These are phyloP conservation scores for Ogataea glucozyma DNA, from an alignment of 805 yeast species.

Conservation along the genomic window DNA sequence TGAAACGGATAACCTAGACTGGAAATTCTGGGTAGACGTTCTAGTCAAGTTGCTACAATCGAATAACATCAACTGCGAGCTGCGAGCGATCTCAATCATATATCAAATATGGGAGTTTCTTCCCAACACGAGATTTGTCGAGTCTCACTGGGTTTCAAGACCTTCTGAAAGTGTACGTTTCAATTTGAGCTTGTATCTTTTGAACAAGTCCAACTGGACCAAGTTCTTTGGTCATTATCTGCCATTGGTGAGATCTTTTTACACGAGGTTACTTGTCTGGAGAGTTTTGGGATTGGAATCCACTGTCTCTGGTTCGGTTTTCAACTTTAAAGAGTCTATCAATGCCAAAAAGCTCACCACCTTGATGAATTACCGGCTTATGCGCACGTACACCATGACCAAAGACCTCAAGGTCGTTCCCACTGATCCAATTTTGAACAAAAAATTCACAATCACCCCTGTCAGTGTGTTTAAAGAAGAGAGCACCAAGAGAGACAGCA, in stretches of 20 bases:
- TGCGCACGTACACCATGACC: slow-evolving; percentile 28
- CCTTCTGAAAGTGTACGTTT: slow-evolving; percentile 44
- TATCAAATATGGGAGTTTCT: slow-evolving; percentile 75
- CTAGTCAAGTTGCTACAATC: slow-evolving; percentile 59
- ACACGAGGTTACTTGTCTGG: slow-evolving; percentile 67
- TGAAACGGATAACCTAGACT: slow-evolving; percentile 44
- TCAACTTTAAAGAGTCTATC: slow-evolving; percentile 22
- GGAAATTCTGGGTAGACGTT: slow-evolving; percentile 77
- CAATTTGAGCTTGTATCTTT: slow-evolving; percentile 55
- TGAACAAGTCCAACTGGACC: slow-evolving; percentile 52
- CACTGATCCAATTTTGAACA: slow-evolving; percentile 45
- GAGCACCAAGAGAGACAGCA: slow-evolving; percentile 32
- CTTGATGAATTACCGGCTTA: slow-evolving; percentile 36
- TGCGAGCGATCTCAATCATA: slow-evolving; percentile 63
- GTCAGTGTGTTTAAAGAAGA: slow-evolving; percentile 18
- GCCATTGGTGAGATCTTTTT: slow-evolving; percentile 72
- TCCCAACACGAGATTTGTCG: slow-evolving; percentile 37
- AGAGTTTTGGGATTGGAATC: slow-evolving; percentile 43
- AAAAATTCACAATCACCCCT: slow-evolving; percentile 47
- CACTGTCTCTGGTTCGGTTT: slow-evolving; percentile 8
- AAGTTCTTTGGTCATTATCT: slow-evolving; percentile 75
- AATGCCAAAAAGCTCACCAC: slow-evolving; percentile 16
- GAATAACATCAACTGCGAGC: slow-evolving; percentile 59
- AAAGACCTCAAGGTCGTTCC: slow-evolving; percentile 25
- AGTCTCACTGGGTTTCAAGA: slow-evolving; percentile 41